Evolutionary conservation across 2,329 filamentous ascomycete genomes (phyloP).

Genomic region (Aspergillus tubingensis): DNA sequence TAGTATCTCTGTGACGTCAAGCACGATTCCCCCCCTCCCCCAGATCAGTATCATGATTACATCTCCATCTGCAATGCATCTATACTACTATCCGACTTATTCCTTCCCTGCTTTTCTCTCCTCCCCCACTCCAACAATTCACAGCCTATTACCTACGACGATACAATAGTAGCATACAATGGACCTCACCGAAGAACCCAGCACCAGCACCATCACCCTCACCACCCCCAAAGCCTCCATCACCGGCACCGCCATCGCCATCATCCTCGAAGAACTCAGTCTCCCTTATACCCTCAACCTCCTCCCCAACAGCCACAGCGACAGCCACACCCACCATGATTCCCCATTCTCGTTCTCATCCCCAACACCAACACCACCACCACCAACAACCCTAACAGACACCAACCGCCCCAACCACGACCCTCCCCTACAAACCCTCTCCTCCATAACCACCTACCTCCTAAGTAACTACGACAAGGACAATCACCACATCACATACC

Average conservation of each 20-base stretch:
- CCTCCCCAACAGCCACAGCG: not conserved
- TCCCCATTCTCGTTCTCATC: not conserved
- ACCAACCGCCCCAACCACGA: not conserved
- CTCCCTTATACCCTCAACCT: not conserved
- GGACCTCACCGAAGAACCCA: conserved; percentile 1
- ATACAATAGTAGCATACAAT: not conserved
- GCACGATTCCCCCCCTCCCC: too few species aligned
- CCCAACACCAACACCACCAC: not conserved
- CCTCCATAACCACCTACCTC: not conserved
- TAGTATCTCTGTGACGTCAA: too few species aligned
- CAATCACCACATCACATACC: not conserved
- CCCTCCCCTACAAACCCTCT: not conserved
- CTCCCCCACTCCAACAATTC: not conserved
- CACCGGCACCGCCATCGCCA: not conserved
- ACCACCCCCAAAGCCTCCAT: not conserved
- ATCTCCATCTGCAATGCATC: too few species aligned
- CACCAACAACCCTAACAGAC: not conserved
- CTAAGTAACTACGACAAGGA: not conserved
- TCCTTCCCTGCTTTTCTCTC: too few species aligned
- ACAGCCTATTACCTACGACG: not conserved
- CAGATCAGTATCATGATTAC: too few species aligned
- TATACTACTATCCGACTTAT: too few species aligned
- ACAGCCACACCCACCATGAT: not conserved
- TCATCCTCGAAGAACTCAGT: not conserved
- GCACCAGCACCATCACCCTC: not conserved